These are phyloP conservation scores for Saccharomyces hybrid DNA, from an alignment of 1,139 yeast species.

Conservation along the genomic window DNA sequence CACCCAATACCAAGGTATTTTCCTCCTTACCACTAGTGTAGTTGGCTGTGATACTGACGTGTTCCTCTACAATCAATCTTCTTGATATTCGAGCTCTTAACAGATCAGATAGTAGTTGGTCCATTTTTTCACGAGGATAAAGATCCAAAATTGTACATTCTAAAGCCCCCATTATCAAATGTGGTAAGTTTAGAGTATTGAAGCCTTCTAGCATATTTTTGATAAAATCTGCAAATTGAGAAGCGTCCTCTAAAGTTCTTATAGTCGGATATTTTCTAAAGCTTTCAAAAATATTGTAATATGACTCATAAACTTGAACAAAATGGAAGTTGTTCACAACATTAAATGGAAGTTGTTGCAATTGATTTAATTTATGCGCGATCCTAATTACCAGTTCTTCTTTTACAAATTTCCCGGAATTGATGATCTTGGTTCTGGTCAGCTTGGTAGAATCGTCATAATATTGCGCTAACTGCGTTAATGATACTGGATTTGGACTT, in stretches of 20 bases:
- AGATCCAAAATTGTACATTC: slow-evolving; percentile 64
- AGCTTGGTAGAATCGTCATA: slow-evolving; percentile 53
- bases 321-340: slow-evolving; percentile 80
- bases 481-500: slow-evolving; percentile 80
- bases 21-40: slow-evolving; percentile 37
- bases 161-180: slow-evolving; percentile 85
- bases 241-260: slow-evolving; percentile 63
- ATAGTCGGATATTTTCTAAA: slow-evolving; percentile 68
- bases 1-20: slow-evolving; percentile 60
- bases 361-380: slow-evolving; percentile 68
- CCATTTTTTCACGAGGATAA: slow-evolving; percentile 57
- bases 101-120: slow-evolving; percentile 65
- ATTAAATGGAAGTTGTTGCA: slow-evolving; percentile 77
- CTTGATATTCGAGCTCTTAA: slow-evolving; percentile 81
- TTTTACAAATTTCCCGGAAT: slow-evolving; percentile 82
- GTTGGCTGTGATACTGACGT: slow-evolving; percentile 64
- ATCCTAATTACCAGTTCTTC: slow-evolving; percentile 77
- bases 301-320: slow-evolving; percentile 80
- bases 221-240: slow-evolving; percentile 56
- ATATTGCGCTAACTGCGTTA: slow-evolving; percentile 81
- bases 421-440: slow-evolving; percentile 68
- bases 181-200: slow-evolving; percentile 75
- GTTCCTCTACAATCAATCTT: slow-evolving; percentile 86
- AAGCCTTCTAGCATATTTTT: slow-evolving; percentile 58
- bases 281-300: slow-evolving; percentile 77